These are phyloP conservation scores for Zelonia costaricensis DNA, from an alignment of 208 protist species.

Conservation along the genomic window DNA sequence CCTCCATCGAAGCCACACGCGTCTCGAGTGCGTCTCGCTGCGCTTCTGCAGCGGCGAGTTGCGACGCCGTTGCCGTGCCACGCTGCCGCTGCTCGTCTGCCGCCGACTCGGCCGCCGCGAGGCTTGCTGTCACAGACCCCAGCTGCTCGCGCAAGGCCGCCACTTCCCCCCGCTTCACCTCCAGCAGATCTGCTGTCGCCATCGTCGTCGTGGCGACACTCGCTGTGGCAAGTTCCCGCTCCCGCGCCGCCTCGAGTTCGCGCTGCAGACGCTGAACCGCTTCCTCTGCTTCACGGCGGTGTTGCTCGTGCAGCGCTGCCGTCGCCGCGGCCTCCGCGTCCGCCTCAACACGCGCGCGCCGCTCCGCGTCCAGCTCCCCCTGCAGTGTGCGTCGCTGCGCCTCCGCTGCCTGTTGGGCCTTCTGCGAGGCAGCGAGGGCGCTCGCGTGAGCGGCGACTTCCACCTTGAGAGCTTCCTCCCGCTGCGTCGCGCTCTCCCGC, in stretches of 20 bases:
- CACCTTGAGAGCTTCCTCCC: background rate
- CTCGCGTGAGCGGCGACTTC: background rate
- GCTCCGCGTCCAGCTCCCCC: slow-evolving; percentile 7
- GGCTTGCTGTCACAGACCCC: background rate
- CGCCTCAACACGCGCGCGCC: background rate
- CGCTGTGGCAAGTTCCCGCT: too few relatives aligned
- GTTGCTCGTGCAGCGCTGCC: background rate
- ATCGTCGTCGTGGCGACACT: too few relatives aligned
- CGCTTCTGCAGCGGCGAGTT: background rate
- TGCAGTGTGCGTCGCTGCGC: background rate
- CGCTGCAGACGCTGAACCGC: background rate
- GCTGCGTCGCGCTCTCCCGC: background rate
- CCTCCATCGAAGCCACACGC: too few relatives aligned
- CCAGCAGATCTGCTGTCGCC: too few relatives aligned
- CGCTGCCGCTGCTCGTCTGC: too few relatives aligned
- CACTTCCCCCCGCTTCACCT: too few relatives aligned
- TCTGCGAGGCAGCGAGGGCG: background rate
- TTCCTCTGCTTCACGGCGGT: background rate
- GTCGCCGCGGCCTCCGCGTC: background rate
- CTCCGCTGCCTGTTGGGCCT: background rate
- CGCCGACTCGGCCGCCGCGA: background rate
- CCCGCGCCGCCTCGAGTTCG: background rate
- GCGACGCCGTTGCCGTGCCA: background rate
- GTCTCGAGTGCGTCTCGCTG: too few relatives aligned
- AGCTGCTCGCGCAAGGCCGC: background rate